Evolutionary conservation across 1,284 basidiomycete genomes (phyloP).

Genomic region (Tetrapyrgos nigripes): DNA sequence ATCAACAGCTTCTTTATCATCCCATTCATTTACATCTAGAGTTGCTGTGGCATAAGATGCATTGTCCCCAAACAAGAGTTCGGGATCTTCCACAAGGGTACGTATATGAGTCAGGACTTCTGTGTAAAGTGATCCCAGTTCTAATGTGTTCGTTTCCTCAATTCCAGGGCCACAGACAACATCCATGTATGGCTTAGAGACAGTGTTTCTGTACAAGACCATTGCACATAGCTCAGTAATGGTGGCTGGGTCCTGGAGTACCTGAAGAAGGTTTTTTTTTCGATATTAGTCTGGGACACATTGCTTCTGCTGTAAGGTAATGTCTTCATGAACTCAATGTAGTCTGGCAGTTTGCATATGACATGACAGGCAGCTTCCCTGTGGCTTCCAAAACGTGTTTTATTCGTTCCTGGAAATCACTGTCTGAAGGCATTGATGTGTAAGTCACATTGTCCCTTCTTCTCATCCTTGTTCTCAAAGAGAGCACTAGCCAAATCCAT

Average conservation of each 20-base stretch:
- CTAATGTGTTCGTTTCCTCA: neutral
- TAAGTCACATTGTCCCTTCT: conserved; percentile 4
- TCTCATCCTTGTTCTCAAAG: too few relatives aligned
- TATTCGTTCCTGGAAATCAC: neutral
- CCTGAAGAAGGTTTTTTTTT: too few relatives aligned
- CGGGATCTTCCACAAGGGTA: conserved; percentile 11
- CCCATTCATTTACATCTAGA: conserved; percentile 13
- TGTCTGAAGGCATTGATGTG: neutral
- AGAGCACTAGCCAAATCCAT: conserved; percentile 3
- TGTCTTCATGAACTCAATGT: conserved; percentile 23
- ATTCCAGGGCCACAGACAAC: too few relatives aligned
- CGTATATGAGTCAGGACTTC: conserved; percentile 11
- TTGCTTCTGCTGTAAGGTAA: too few relatives aligned
- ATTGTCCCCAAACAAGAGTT: neutral
- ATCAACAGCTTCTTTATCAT: conserved; percentile 7
- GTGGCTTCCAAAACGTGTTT: conserved; percentile 8
- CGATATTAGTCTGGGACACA: too few relatives aligned
- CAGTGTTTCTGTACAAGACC: conserved; percentile 24
- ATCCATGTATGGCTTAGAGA: conserved; percentile 27
- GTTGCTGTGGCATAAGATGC: neutral
- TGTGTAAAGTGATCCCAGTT: conserved; percentile 16
- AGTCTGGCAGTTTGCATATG: conserved; percentile 1
- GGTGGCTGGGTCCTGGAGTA: too few relatives aligned
- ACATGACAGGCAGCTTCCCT: conserved; percentile 4
- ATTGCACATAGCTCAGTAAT: too few relatives aligned